These are phyloP conservation scores for Hygrophila difformis DNA, from an alignment of 257 asterid species.

Conservation along the genomic window DNA sequence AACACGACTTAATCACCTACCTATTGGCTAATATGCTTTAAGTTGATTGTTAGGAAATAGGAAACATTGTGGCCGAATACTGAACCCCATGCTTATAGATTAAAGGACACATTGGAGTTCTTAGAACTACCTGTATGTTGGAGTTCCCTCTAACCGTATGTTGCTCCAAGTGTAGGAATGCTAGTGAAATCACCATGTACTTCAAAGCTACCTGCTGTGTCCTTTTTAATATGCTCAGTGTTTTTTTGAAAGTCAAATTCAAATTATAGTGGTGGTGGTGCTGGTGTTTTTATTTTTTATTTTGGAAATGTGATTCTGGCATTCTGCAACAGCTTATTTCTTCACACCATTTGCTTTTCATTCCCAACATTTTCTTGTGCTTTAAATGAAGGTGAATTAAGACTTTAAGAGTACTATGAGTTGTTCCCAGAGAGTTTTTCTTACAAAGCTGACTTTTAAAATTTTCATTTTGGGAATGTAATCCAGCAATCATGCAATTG, in stretches of 20 bases:
- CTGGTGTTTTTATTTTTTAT: neutral
- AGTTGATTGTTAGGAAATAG: too few relatives aligned
- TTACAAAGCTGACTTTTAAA: constrained; percentile 3
- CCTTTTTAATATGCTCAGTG: neutral
- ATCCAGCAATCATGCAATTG: constrained; percentile 2
- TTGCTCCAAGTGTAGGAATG: neutral
- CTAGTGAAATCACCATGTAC: neutral
- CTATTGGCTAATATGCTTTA: too few relatives aligned
- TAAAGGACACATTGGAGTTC: too few relatives aligned
- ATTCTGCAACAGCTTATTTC: neutral
- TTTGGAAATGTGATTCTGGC: neutral
- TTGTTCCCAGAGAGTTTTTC: neutral
- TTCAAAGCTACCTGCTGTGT: too few relatives aligned
- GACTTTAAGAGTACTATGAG: neutral
- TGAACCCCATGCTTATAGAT: too few relatives aligned
- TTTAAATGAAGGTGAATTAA: constrained; percentile 6
- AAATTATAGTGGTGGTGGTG: neutral
- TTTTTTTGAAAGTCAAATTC: neutral
- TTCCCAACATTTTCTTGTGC: constrained; percentile 7
- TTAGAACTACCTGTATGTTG: too few relatives aligned
- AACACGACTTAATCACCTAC: too few relatives aligned
- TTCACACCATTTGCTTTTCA: constrained; percentile 7
- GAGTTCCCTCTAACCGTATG: too few relatives aligned
- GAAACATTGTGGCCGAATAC: too few relatives aligned
- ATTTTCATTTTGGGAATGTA: neutral